Percentiles rank a stretch among this genome's conserved stretches.
These are phyloP conservation scores for Scheffersomyces lignicola DNA, from an alignment of 1,139 yeast genomes.

Conservation along the genomic window DNA sequence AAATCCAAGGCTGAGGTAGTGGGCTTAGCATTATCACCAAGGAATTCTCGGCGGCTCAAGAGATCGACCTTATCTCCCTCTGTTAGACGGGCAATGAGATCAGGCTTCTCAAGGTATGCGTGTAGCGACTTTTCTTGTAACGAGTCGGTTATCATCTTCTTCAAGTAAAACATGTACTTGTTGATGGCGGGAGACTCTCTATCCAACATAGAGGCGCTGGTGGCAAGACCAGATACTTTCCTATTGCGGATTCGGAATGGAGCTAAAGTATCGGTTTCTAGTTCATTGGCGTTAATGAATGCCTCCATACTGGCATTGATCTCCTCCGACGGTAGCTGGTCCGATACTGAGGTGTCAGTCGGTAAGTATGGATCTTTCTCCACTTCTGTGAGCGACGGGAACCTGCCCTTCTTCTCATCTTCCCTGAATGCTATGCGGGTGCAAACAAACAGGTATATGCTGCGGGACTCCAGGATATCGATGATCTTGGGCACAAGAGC, in stretches of 20 bases:
- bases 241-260: neutral
- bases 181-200: neutral
- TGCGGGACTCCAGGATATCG: constrained; percentile 12
- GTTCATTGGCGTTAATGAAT: neutral
- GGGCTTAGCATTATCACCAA: neutral
- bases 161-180: constrained; percentile 1
- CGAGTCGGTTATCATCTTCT: neutral
- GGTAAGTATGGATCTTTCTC: too few species aligned
- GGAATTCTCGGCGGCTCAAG: neutral
- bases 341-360: too few species aligned
- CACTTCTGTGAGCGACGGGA: constrained; percentile 48
- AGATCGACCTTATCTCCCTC: neutral
- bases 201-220: neutral
- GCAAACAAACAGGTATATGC: constrained; percentile 32
- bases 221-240: neutral
- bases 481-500: constrained; percentile 51
- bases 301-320: neutral
- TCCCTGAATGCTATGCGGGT: constrained; percentile 73
- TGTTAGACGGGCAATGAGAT: neutral
- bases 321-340: neutral
- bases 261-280: constrained; percentile 4
- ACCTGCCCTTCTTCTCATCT: constrained; percentile 66
- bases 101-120: neutral
- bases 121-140: neutral
- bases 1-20: neutral